phyloP scores from a whole-genome alignment of 2,329 filamentous ascomycete genomes.

The Microdochium paspali region DNA sequence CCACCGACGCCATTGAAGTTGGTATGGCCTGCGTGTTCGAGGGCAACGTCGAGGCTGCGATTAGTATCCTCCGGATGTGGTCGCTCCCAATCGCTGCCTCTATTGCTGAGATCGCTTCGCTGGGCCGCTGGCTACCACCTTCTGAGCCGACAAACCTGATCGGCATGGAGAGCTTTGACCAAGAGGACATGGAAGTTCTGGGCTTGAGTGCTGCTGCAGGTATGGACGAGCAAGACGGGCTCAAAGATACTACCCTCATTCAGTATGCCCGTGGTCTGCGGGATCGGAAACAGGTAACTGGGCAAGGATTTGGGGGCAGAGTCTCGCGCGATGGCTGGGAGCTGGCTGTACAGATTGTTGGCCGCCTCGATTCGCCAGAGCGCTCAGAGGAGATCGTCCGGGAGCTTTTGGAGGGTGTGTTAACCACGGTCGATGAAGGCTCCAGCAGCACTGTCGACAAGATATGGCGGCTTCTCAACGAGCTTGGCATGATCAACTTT shows the following conservation, averaged over 20 bases:
- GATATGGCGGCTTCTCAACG: constrained; percentile 68
- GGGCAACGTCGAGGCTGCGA: constrained; percentile 66
- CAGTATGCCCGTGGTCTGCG: constrained; percentile 65
- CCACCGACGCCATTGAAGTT: constrained; percentile 67
- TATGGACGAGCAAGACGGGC: constrained; percentile 51
- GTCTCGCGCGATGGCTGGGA: constrained; percentile 71
- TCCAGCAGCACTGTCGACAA: constrained; percentile 69
- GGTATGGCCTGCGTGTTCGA: constrained; percentile 76
- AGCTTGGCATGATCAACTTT: constrained; percentile 68
- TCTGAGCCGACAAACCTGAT: constrained; percentile 42
- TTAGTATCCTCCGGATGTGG: constrained; percentile 68
- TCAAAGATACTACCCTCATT: constrained; percentile 71
- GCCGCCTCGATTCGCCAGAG: constrained; percentile 65
- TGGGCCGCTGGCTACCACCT: constrained; percentile 71
- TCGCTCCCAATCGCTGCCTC: constrained; percentile 71
- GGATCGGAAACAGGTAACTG: constrained; percentile 38
- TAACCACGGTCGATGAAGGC: constrained; percentile 53
- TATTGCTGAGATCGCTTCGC: constrained; percentile 74
- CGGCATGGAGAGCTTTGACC: constrained; percentile 59
- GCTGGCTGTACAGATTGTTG: constrained; percentile 72
- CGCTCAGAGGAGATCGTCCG: constrained; percentile 66
- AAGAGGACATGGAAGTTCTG: constrained; percentile 77
- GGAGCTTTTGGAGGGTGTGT: constrained; percentile 56
- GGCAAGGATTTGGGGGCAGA: constrained; percentile 17
- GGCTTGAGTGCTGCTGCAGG: constrained; percentile 49